Evolutionary conservation across 352 stramenopile genomes (phyloP), one percentile per base, ranked within the genome.

Genomic region (Phytophthora pisi): DNA sequence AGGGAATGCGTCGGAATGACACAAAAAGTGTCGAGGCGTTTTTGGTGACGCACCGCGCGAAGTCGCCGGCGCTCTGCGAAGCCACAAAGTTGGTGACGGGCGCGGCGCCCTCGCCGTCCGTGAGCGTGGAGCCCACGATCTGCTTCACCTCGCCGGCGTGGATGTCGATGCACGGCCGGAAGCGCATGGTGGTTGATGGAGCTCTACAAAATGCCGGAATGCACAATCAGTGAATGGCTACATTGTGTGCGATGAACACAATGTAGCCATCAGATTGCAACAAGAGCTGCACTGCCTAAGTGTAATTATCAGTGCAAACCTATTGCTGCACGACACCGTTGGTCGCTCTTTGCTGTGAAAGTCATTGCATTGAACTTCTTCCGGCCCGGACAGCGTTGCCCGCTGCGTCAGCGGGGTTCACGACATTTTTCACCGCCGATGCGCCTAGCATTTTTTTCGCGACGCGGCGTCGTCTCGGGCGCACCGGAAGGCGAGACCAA

Each of bases 101-200:
- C 16, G 65, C 73, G 9, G 47, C 52, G 13, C 74, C 74, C 45
- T 86, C 78, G n/a, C 78, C 81, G 69, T 98, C 95, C n/a, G 74
- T 93, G 46, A 99, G 85, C 36, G 97, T 99, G 13, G 92, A 98
- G 18, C 97, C 97, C 47, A 99, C 97, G 74, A 99, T 99, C 81
- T 99, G 97, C 86, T 99, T 99, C 42, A 99, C 97, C 70, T 97
- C 77, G 36, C 97, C 97, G 34, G 89, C 84, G 80, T 99, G 97
- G 59, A 99, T 92, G 79, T 99, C 97, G 70, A 99, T 99, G 73
- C 97, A 99, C 40, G 97, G 97, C 46, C 97, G 90, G 79, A 99
- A 99, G 72, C 96, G 95, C 91, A 98, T 98, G 57, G 57, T 61
- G 50, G 31, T 18, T 18, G 38, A 46, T 42, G 28, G 47, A 64